Evolutionary conservation across 371 early-diverging fungal genomes (phyloP), one percentile per base, ranked within the genome.

Genomic region (Apophysomyces ossiformis): DNA sequence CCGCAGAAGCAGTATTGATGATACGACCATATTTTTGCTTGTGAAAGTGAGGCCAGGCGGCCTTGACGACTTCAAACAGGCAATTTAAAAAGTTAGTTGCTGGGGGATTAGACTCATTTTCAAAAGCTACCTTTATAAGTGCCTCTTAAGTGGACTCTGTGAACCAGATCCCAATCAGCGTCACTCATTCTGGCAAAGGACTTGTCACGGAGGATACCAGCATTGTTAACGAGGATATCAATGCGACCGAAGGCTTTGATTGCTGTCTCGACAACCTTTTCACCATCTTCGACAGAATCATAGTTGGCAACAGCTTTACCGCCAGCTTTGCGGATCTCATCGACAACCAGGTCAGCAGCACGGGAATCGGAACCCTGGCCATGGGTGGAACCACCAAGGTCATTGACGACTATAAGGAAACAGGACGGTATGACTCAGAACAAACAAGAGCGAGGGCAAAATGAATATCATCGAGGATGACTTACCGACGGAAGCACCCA

Each of bases 281-380:
- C 97, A 64, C 98, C 99, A 46, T 96, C 92, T 63, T 96, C 93
- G 16, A 99, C 99, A 39, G 96, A 95, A 83, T 98, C 94, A 78
- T 98, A 97, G 87, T 98, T 97, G 69, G 98, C 96, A 35, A 99
- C 95, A 32, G 99, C 99, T 77, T 90, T 89, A 65, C 99, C 99
- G 57, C 99, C 99, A 15, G 92, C 90, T 45, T 84, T 79, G 32
- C 84, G 84, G 78, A 99, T 99, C 76, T 99, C 97, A 12, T 93
- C 89, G 26, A 99, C 99, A 32, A 99, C 98, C n/a, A 89, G 64
- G 79, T 98, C 98, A 58, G 99, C 99, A 46, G 98, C 99, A 66
- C 89, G 74, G 36, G 73, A 78, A 46, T 82, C 84, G 57, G 80
- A 70, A 37, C 95, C 96, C 70, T 90, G 69, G 63, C 81, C 80